Percentiles rank a stretch among this genome's conserved stretches.
Evolutionary conservation across 108 stramenopile species (phyloP).

Genomic region (Skeletonema marinoi): DNA sequence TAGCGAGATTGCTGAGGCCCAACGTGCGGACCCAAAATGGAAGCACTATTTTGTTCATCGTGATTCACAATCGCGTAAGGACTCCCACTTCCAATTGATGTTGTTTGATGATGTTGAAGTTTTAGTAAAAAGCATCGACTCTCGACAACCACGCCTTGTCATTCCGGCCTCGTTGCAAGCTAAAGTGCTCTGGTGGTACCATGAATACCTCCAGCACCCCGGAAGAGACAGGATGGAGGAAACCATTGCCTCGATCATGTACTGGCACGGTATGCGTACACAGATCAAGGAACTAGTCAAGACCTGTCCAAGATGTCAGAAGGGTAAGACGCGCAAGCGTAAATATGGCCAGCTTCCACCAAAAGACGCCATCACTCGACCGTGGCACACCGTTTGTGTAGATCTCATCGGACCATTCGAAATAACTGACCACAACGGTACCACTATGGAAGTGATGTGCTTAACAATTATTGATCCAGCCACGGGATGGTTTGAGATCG

Average conservation of each 20-base stretch:
- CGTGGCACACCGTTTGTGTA: neutral
- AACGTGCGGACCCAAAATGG: too few relatives aligned
- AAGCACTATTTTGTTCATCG: too few relatives aligned
- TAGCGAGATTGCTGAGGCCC: too few relatives aligned
- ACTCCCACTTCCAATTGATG: too few relatives aligned
- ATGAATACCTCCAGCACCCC: slow-evolving; percentile 23
- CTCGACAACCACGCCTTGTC: neutral
- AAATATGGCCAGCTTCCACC: neutral
- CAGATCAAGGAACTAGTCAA: neutral
- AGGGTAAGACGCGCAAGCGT: neutral
- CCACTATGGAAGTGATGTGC: neutral
- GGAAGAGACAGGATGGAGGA: slow-evolving; percentile 14
- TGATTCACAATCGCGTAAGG: too few relatives aligned
- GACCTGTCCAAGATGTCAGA: neutral
- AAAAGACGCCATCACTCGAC: neutral
- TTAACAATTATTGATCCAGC: slow-evolving; percentile 23
- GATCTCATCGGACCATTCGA: slow-evolving; percentile 6
- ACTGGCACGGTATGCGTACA: neutral
- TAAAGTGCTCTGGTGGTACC: slow-evolving; percentile 19
- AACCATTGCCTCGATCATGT: slow-evolving; percentile 6
- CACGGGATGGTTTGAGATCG: slow-evolving; percentile 24
- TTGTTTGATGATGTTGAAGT: too few relatives aligned
- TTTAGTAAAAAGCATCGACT: neutral
- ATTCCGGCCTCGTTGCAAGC: neutral
- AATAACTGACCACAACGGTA: neutral